Conservation (phyloP, 129 eudicot species). For the Artemisia argyi region DNA sequence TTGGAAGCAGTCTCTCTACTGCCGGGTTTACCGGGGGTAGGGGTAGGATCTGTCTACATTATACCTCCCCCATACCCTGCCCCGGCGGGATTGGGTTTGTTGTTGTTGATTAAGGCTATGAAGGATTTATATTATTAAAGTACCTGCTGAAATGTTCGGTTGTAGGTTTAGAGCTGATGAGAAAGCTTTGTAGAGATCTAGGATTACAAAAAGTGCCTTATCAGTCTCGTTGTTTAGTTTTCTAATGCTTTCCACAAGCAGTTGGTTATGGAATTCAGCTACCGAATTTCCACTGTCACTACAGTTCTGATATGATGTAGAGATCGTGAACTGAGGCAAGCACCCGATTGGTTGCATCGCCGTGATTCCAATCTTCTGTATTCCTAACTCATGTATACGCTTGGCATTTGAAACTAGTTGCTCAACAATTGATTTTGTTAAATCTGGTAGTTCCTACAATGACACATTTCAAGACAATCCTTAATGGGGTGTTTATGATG, state of each 20-base stretch:
- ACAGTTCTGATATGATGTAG: slow-evolving; percentile 44
- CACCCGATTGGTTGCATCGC: slow-evolving; percentile 64
- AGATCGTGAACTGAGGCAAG: slow-evolving; percentile 48
- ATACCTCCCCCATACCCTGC: too few relatives aligned
- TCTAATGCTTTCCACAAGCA: slow-evolving; percentile 34
- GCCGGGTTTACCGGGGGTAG: too few relatives aligned
- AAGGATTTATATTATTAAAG: slow-evolving; percentile 7
- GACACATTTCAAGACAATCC: not conserved
- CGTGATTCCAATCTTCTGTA: slow-evolving; percentile 53
- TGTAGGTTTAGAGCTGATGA: slow-evolving; percentile 33
- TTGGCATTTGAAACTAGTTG: slow-evolving; percentile 46
- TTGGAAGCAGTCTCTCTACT: too few relatives aligned
- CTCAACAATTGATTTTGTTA: slow-evolving; percentile 46
- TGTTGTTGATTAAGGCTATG: not conserved
- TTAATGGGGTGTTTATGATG: not conserved
- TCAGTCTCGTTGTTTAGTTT: slow-evolving; percentile 40
- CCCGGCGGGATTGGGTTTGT: too few relatives aligned
- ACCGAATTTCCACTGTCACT: slow-evolving; percentile 37
- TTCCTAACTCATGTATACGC: slow-evolving; percentile 53
- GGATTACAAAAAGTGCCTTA: slow-evolving; percentile 28
- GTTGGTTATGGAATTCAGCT: slow-evolving; percentile 45
- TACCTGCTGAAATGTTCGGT: slow-evolving; percentile 31
- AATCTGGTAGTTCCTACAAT: slow-evolving; percentile 38
- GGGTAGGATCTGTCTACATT: too few relatives aligned
- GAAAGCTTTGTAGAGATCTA: slow-evolving; percentile 69